Evolutionary conservation across 2,329 filamentous ascomycete genomes (phyloP), one percentile per base, ranked within the genome.

Genomic region (Cladophialophora psammophila): DNA sequence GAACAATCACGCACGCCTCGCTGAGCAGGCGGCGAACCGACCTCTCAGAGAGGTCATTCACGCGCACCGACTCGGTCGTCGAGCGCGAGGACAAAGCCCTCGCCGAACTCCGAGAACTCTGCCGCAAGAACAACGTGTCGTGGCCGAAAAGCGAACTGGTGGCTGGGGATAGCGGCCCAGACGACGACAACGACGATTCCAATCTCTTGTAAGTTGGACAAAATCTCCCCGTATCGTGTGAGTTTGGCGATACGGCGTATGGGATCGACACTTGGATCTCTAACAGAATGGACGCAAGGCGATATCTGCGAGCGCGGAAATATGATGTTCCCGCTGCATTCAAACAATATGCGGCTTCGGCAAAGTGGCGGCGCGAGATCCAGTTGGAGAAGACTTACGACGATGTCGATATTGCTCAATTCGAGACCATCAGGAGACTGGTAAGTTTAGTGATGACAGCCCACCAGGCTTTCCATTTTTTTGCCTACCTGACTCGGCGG

Each of bases 331-430:
- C 88, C 72, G 92, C 94, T 72, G 93, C 93, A 8, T 90, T 90
- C 76, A 84, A 81, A 67, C 94, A 97, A 80, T 96, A 97, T 81
- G 88, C 89, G 75, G 91, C 92, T 61, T 96, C 93, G 0, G 92
- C 96, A 78, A 87, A 91, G 62, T 97, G 93, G 91, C 89, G 93
- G 66, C 86, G 86, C 71, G 88, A 90, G 69, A 94, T 94, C 78
- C 84, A 92, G 72, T 85, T 97, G 58, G 87, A 93, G 70, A 82
- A 87, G 50, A 83, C 97, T 50, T 97, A 96, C 80, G 87, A 91
- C 76, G 94, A 91, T 35, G 96, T 97, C 74, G 92, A 96, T 65
- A 80, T 94, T 31, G 86, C 91, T 1, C 90, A 92, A 63, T 97
- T 93, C 76, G 92, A 97, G 78, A 85, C 91, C 74, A 90, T 91